Percentiles rank a stretch among this genome's conserved stretches.
Evolutionary conservation across 441 rosid species (phyloP).

Genomic region (Theobroma grandiflorum): DNA sequence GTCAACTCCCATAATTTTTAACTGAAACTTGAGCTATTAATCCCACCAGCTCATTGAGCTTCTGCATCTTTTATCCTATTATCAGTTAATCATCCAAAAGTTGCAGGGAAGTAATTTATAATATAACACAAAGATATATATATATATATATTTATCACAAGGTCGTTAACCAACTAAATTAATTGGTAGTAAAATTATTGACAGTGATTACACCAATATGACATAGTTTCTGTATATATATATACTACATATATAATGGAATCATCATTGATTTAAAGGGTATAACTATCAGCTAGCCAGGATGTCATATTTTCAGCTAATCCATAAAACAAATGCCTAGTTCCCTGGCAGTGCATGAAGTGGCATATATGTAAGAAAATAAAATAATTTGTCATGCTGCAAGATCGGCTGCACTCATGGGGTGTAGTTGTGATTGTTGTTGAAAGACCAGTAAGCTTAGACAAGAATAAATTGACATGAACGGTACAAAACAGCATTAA

Average conservation of each 20-base stretch:
- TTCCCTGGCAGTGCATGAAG: not conserved
- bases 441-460: not conserved
- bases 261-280: not conserved
- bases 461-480: not conserved
- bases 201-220: not conserved
- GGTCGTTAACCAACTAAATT: slow-evolving; percentile 8
- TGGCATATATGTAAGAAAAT: not conserved
- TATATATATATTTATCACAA: not conserved
- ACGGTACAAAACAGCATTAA: not conserved
- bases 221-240: not conserved
- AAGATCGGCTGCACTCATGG: not conserved
- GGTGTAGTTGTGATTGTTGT: not conserved
- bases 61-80: not conserved
- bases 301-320: not conserved
- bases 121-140: not conserved
- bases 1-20: not conserved
- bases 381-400: not conserved
- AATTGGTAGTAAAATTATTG: not conserved
- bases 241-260: no score
- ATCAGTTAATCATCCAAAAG: not conserved
- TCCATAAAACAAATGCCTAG: not conserved
- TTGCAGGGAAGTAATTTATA: not conserved
- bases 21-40: not conserved
- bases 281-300: not conserved
- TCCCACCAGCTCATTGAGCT: not conserved